Evolutionary conservation across 148 eudicot genomes (phyloP).

Genomic region (Camellia japonica): DNA sequence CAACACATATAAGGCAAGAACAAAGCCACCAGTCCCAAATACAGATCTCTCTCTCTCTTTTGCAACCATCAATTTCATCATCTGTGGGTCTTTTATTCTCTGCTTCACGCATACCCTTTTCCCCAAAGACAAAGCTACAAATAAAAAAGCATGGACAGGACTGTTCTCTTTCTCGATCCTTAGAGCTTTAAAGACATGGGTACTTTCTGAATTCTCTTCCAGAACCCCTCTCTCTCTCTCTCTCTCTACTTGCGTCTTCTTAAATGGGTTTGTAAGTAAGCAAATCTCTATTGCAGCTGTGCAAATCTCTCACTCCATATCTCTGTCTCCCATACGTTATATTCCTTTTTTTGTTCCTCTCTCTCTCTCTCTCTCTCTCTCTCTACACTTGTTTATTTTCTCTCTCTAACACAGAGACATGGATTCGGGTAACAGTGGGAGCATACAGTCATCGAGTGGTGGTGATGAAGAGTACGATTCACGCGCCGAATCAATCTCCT

Average conservation of each 20-base stretch:
- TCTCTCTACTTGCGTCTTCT: neutral
- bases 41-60: neutral
- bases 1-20: conserved; percentile 10
- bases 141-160: neutral
- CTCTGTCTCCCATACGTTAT: neutral
- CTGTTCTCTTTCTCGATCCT: neutral
- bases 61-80: conserved; percentile 8
- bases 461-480: conserved; percentile 55
- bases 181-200: conserved; percentile 16
- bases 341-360: conserved; percentile 5
- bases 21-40: neutral
- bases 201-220: conserved; percentile 17
- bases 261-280: conserved; percentile 13
- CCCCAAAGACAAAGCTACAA: neutral
- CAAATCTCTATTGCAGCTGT: conserved; percentile 8
- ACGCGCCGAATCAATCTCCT: conserved; percentile 18
- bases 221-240: neutral
- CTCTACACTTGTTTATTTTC: neutral
- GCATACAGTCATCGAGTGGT: conserved; percentile 56
- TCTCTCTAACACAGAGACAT: conserved; percentile 29
- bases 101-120: conserved; percentile 10
- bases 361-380: conserved; percentile 4
- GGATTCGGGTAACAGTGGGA: conserved; percentile 73
- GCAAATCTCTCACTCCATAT: conserved; percentile 14
- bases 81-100: neutral